These are phyloP conservation scores for Boletus sp. DNA, from an alignment of 768 basidiomycete genomes.

Conservation along the genomic window DNA sequence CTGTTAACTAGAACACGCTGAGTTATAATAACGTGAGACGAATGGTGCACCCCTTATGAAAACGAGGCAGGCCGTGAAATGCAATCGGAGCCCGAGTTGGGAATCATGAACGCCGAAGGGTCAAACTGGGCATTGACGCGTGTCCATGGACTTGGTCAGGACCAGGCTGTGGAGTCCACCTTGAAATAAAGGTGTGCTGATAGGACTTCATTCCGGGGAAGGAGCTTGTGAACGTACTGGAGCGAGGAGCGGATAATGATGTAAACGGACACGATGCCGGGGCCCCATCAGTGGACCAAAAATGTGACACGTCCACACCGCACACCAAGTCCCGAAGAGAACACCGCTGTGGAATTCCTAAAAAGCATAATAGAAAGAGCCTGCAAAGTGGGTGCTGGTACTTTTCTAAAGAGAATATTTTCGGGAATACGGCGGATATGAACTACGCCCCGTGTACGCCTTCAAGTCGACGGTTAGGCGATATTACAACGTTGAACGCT, in stretches of 20 bases:
- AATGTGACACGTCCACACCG: conserved; percentile 9
- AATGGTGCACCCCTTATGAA: conserved; percentile 9
- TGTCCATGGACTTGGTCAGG: conserved; percentile 24
- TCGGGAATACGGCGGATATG: conserved; percentile 30
- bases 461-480: conserved; percentile 21
- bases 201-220: conserved; percentile 4
- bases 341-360: conserved; percentile 7
- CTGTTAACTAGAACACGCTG: conserved; percentile 8
- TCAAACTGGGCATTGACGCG: conserved; percentile 6
- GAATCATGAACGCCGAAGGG: conserved; percentile 13
- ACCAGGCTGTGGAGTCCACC: conserved; percentile 11
- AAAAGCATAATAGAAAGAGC: conserved; percentile 25
- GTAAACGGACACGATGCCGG: conserved; percentile 28
- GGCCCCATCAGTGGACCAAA: conserved; percentile 10
- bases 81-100: conserved; percentile 15
- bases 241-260: conserved; percentile 16
- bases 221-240: conserved; percentile 8
- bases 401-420: conserved; percentile 22
- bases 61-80: conserved; percentile 21
- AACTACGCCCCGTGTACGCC: conserved; percentile 22
- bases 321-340: conserved; percentile 16
- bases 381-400: conserved; percentile 9
- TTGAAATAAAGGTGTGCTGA: conserved; percentile 9
- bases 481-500: conserved; percentile 22
- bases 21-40: conserved; percentile 13